Percentiles rank a stretch among this genome's conserved stretches.
Evolutionary conservation across 257 asterid species (phyloP).

Genomic region (Fraxinus excelsior): DNA sequence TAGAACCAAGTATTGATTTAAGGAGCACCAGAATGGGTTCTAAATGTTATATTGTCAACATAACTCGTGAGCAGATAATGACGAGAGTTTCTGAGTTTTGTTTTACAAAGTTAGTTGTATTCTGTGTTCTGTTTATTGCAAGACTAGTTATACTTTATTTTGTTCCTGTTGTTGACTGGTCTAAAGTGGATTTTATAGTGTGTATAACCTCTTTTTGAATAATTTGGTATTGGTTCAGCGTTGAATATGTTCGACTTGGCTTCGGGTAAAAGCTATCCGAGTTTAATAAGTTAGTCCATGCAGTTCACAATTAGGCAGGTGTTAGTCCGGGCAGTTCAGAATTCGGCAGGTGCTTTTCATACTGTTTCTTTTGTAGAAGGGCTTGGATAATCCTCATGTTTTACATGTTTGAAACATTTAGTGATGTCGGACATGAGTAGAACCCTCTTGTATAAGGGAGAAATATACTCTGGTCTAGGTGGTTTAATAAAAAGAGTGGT

Average conservation of each 20-base stretch:
- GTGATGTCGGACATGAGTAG: neutral
- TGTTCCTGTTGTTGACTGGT: neutral
- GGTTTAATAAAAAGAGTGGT: too few species aligned
- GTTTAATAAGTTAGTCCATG: too few species aligned
- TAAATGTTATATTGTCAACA: too few species aligned
- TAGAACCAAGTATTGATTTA: constrained; percentile 44
- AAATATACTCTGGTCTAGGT: too few species aligned
- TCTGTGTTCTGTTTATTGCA: neutral
- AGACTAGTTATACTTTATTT: neutral
- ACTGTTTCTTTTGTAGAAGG: too few species aligned
- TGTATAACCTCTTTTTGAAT: neutral
- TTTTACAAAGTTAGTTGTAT: neutral
- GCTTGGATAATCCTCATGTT: too few species aligned
- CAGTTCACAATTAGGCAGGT: too few species aligned
- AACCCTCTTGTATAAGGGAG: too few species aligned
- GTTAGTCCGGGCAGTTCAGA: too few species aligned
- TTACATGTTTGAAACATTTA: neutral
- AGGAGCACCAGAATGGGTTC: neutral
- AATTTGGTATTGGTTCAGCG: too few species aligned
- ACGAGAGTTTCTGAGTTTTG: neutral
- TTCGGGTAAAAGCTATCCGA: neutral
- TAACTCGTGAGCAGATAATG: neutral
- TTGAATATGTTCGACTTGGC: neutral
- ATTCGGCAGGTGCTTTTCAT: too few species aligned
- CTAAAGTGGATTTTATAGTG: neutral